Percentiles rank a stretch among this genome's conserved stretches.
phyloP scores from a whole-genome alignment of 1,284 basidiomycete genomes.

The Ceratobasidium sp. region DNA sequence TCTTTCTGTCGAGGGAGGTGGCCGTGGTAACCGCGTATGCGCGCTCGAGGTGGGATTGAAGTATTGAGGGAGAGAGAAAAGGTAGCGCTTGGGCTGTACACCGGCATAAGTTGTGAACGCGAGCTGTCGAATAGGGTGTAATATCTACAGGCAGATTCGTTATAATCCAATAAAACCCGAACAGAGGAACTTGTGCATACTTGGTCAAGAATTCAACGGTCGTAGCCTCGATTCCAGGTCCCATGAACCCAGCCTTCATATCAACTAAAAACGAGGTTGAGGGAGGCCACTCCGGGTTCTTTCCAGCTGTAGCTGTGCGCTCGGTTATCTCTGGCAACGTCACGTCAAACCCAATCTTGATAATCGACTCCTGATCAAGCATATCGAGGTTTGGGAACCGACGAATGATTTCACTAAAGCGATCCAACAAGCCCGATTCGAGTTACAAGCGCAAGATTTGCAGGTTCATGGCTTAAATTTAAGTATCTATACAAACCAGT shows the following conservation, averaged over 20 bases:
- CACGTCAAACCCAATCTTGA: constrained; percentile 76
- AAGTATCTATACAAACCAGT: constrained; percentile 49
- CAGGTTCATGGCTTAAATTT: constrained; percentile 10
- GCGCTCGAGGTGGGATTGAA: constrained; percentile 75
- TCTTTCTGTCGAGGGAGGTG: constrained; percentile 83
- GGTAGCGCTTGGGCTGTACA: constrained; percentile 85
- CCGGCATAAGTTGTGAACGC: constrained; percentile 73
- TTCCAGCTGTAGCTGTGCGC: constrained; percentile 8
- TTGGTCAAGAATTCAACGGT: constrained; percentile 79
- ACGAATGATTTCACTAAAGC: constrained; percentile 71
- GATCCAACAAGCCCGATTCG: constrained; percentile 37
- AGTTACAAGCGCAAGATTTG: constrained; percentile 33
- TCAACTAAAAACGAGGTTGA: constrained; percentile 76
- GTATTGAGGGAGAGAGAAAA: constrained; percentile 91
- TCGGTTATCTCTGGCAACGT: constrained; percentile 56
- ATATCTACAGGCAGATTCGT: constrained; percentile 64
- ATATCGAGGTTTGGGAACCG: constrained; percentile 76
- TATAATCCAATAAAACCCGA: constrained; percentile 33
- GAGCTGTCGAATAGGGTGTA: constrained; percentile 86
- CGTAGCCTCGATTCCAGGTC: constrained; percentile 72
- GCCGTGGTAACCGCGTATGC: constrained; percentile 71
- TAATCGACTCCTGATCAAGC: constrained; percentile 79
- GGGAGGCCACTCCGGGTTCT: constrained; percentile 18
- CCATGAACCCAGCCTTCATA: constrained; percentile 77
- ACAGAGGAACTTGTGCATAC: constrained; percentile 57